Base-by-base conservation (phyloP, 148 eudicot species). In the Rhododendron kiyosumense region DNA sequence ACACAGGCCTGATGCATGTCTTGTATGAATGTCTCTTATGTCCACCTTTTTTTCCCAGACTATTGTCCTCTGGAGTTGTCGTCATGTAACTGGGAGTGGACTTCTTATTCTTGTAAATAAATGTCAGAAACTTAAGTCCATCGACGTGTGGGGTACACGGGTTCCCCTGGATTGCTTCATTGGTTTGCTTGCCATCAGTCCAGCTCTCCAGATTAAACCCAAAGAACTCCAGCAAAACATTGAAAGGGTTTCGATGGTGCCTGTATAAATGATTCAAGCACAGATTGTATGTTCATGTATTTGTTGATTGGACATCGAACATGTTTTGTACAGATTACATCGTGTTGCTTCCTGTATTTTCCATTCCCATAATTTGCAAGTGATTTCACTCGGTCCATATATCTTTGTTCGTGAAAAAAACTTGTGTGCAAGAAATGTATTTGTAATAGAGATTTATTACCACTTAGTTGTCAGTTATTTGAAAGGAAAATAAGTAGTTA, bases 11-110 rank as follows among this genome's bases (percentile, higher is more conserved):
- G 51, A 11, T 43, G 52, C 18, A 45, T 22, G n/a, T 22, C 49
- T 79, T 30, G 26, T 18, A 48, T 26, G 17, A 46, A 46, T 51
- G 4, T 79, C 34, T 79, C 82, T 46, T 20, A 79, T 26, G 78
- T 48, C 61, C 79, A 78, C 36, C 15, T 61, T 82, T 45, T 52
- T 88, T 77, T 20, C 3, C 38, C 96, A 96, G 99, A 91, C 88
- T 54, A 93, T 94, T 75, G 93, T 88, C 38, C 83, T 96, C 84
- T 96, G 98, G 98, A 93, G 99, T 65, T 96, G 99, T 79, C 96
- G 98, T 17, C 99, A 96, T 81, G 96, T 96, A 71, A 95, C 96
- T 24, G 96, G 92, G 88, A 88, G 84, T 30, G 98, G 99, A 48
- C 93, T 96, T 48, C 84, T 94, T 11, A 88, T 81, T 73, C 93